phyloP scores from a whole-genome alignment of 352 stramenopile genomes.

The Phytopythium delawarense region DNA sequence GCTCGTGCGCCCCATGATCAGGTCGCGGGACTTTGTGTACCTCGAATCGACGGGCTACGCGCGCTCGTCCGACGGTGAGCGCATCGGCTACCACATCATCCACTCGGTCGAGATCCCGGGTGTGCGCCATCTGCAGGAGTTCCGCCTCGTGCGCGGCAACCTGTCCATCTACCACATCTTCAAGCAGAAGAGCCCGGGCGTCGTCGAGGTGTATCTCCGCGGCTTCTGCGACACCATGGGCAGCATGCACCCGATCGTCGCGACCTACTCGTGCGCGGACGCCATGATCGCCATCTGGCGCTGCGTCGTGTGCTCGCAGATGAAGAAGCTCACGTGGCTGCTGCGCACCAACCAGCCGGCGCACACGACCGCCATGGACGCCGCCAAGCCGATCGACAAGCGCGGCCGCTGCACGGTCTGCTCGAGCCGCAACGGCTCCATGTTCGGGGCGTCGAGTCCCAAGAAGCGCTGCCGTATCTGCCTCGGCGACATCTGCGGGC shows the following conservation, averaged over 20 bases:
- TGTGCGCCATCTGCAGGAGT: conserved; percentile 9
- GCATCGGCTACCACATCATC: conserved; percentile 14
- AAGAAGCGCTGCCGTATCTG: conserved; percentile 23
- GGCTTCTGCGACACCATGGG: conserved; percentile 10
- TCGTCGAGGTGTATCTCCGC: conserved; percentile 15
- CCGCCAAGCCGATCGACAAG: neutral
- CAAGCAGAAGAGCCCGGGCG: conserved; percentile 5
- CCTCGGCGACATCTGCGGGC: conserved; percentile 14
- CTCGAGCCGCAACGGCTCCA: neutral
- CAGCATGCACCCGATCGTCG: conserved; percentile 10
- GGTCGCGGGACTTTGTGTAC: conserved; percentile 10
- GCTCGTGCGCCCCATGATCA: conserved; percentile 4
- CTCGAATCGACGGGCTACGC: conserved; percentile 14
- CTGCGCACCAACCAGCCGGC: conserved; percentile 11
- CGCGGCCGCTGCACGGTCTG: conserved; percentile 17
- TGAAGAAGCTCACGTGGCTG: conserved; percentile 22
- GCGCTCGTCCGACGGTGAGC: conserved; percentile 5
- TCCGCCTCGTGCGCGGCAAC: conserved; percentile 9
- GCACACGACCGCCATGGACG: conserved; percentile 2
- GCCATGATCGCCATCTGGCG: conserved; percentile 13
- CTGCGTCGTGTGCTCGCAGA: conserved; percentile 10
- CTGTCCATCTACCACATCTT: conserved; percentile 13
- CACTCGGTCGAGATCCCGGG: conserved; percentile 11
- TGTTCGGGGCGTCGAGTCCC: conserved; percentile 9
- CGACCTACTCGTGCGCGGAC: conserved; percentile 11